Percentiles rank a stretch among this genome's conserved stretches.
Evolutionary conservation across 257 asterid genomes (phyloP).

Genomic region (Solanum tarijense): DNA sequence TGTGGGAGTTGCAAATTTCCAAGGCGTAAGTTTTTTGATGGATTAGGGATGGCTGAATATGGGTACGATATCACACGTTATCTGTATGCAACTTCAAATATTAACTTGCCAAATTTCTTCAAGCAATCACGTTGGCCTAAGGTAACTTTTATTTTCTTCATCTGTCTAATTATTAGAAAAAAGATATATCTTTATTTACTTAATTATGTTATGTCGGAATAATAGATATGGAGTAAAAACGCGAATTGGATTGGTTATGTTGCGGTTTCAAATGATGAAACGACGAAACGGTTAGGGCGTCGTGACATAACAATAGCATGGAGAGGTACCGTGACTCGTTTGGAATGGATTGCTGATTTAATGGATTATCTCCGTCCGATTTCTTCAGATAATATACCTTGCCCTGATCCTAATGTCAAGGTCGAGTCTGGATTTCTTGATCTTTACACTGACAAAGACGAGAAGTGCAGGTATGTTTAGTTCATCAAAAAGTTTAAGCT

Average conservation of each 20-base stretch:
- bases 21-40: conserved; percentile 12
- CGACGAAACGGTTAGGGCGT: conserved; percentile 22
- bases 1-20: conserved; percentile 31
- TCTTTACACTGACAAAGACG: conserved; percentile 31
- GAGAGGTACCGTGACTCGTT: conserved; percentile 41
- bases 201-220: background rate
- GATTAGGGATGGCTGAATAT: conserved; percentile 8
- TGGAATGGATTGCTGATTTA: conserved; percentile 36
- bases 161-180: too few species aligned
- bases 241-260: conserved; percentile 45
- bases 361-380: conserved; percentile 21
- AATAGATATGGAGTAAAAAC: conserved; percentile 25
- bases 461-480: background rate
- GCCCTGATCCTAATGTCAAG: conserved; percentile 18
- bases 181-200: background rate
- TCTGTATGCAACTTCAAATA: conserved; percentile 34
- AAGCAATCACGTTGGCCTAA: conserved; percentile 28
- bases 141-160: background rate
- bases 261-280: conserved; percentile 31
- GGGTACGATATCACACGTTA: conserved; percentile 31
- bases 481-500: too few species aligned
- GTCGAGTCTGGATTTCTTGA: conserved; percentile 40
- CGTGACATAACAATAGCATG: conserved; percentile 36
- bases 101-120: conserved; percentile 35
- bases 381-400: conserved; percentile 19